Evolutionary conservation across 1,139 yeast genomes (phyloP), one percentile per base, ranked within the genome.

Genomic region (Komagataea norvegica): DNA sequence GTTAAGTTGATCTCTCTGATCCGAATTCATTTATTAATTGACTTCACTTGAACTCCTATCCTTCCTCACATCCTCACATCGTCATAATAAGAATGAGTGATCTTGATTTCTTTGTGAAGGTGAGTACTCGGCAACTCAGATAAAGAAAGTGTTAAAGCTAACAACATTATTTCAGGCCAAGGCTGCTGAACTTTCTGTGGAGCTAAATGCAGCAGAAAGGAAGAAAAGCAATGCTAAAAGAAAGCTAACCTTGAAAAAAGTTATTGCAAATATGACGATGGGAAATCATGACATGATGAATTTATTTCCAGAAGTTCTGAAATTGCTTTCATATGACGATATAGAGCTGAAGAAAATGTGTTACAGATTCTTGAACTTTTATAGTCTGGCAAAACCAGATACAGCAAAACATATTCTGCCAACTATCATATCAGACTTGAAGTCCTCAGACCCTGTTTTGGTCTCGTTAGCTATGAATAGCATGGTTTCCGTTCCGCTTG

Each of bases 181-280:
- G 23, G 61, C 68, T 1, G 46, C 45, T 31, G 68, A 64, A 35
- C 51, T 65, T 8, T 38, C 52, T 16, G 47, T 55, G 1, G 68
- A 64, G 38, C 41, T 64, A 16, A 60, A 60, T 22, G 51, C 48
- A 26, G 47, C 53, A 6, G 65, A 61, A n/a, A 52, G 53, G 37
- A 64, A 61, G 50, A 59, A 54, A 40, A 52, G 47, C 37, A 51
- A 49, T 5, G 44, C 67, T 62, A 57, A 69, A 42, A 67, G 79
- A 52, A 79, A 77, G 55, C 62, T 72, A 17, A 79, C 87, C 1
- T 64, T 91, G 48, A 81, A 80, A 58, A 84, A 84, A 55, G 72
- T 87, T 22, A 70, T 88, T 7, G 94, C 95, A 31, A 89, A 88
- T 57, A 72, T 87, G 61, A 81, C 93, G 5, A 69, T 88, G 62